Evolutionary conservation across 1,284 basidiomycete genomes (phyloP).

Genomic region (Cutaneotrichosporon dermatis): DNA sequence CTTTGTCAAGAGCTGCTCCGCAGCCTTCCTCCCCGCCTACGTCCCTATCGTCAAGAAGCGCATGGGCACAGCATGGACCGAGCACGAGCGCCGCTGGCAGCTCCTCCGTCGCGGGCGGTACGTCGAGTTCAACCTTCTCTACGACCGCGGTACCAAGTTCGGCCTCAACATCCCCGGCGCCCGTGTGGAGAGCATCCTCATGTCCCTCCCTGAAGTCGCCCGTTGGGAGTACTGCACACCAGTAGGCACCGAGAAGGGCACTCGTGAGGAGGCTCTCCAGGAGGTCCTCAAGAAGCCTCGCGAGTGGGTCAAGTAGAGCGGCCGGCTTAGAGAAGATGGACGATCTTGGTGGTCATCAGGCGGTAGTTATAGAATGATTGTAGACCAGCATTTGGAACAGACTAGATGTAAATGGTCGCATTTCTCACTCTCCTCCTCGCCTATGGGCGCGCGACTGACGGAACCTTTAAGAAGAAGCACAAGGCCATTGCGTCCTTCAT

Average conservation of each 20-base stretch:
- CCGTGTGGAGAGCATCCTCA: conserved; percentile 85
- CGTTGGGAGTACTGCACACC: conserved; percentile 92
- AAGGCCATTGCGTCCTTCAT: too few relatives aligned
- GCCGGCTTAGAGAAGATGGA: neutral
- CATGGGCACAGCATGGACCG: conserved; percentile 56
- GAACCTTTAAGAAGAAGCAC: too few relatives aligned
- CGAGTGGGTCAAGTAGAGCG: conserved; percentile 58
- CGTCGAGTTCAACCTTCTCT: conserved; percentile 90
- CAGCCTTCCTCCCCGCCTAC: conserved; percentile 82
- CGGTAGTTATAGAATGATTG: too few relatives aligned
- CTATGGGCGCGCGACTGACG: too few relatives aligned
- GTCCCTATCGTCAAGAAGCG: conserved; percentile 71
- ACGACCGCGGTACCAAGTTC: conserved; percentile 66
- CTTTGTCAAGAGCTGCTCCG: conserved; percentile 63
- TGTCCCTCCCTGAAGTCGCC: conserved; percentile 82
- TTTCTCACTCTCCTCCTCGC: too few relatives aligned
- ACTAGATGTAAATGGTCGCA: too few relatives aligned
- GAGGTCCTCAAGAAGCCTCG: conserved; percentile 64
- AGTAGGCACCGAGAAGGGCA: conserved; percentile 63
- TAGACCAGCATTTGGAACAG: too few relatives aligned
- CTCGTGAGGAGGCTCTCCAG: conserved; percentile 66
- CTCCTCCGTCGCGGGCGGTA: conserved; percentile 80
- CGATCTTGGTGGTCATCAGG: neutral
- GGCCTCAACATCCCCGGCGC: conserved; percentile 86
- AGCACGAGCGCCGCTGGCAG: conserved; percentile 75